These are phyloP conservation scores for Coriolopsis trogii DNA, from an alignment of 1,284 basidiomycete species.

Conservation along the genomic window DNA sequence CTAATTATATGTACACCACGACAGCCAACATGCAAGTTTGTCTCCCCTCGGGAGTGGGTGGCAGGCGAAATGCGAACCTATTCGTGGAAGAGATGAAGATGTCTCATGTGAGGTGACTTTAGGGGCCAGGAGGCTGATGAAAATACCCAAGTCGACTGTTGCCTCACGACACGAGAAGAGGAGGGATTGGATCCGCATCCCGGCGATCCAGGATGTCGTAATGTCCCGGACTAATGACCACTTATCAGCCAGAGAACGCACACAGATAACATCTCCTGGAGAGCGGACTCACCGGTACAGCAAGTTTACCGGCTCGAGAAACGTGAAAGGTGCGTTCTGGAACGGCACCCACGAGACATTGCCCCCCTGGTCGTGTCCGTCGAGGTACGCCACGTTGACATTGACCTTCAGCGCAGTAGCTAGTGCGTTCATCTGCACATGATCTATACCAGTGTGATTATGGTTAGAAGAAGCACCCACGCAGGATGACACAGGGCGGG, in stretches of 20 bases:
- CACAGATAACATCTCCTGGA: not conserved
- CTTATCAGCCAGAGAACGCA: slow-evolving; percentile 3
- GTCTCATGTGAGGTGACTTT: no score
- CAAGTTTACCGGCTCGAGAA: slow-evolving; percentile 56
- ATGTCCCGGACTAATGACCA: slow-evolving; percentile 36
- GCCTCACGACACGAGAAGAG: slow-evolving; percentile 14
- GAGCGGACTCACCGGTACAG: slow-evolving; percentile 64
- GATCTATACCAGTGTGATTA: slow-evolving; percentile 50
- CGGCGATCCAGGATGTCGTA: slow-evolving; percentile 40
- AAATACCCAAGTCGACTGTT: no score
- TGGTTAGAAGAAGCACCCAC: no score
- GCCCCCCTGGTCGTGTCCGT: slow-evolving; percentile 47
- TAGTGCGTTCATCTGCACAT: slow-evolving; percentile 84
- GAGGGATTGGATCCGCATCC: slow-evolving; percentile 24
- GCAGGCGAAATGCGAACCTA: no score
- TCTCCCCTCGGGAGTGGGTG: no score
- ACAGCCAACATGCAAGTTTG: no score
- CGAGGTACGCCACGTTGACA: slow-evolving; percentile 81
- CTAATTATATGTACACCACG: no score
- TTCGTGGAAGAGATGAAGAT: no score
- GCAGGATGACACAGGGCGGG: no score
- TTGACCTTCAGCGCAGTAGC: slow-evolving; percentile 70
- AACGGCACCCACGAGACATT: slow-evolving; percentile 76
- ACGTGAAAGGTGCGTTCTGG: slow-evolving; percentile 46
- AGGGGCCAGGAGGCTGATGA: no score